phyloP scores from a whole-genome alignment of 2,329 filamentous ascomycete species.

The Teratosphaeria viscida region DNA sequence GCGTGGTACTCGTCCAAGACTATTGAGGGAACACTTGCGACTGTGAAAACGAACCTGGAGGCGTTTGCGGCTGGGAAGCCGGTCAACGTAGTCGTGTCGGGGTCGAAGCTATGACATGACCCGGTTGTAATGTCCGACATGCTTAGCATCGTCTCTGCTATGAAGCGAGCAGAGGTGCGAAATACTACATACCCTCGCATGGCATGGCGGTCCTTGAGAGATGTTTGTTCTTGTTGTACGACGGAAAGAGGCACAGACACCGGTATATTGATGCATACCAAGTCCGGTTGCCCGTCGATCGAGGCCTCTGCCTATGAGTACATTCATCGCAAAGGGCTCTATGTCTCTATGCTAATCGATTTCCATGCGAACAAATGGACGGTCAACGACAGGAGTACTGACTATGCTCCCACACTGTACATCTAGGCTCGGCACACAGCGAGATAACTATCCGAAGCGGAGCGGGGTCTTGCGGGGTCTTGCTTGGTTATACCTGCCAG shows the following conservation, averaged over 20 bases:
- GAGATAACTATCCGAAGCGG: neutral
- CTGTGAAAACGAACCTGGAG: constrained; percentile 39
- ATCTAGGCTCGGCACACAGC: neutral
- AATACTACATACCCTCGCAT: neutral
- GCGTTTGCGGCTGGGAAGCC: constrained; percentile 31
- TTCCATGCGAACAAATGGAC: no score
- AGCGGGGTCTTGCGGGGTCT: neutral
- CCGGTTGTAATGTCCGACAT: neutral
- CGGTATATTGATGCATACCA: neutral
- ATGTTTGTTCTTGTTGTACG: neutral
- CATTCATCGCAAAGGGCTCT: no score
- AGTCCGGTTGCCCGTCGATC: neutral
- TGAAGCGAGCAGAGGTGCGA: neutral
- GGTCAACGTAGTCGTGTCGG: constrained; percentile 28
- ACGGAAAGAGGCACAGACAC: neutral
- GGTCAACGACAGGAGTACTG: neutral
- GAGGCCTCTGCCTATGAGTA: neutral
- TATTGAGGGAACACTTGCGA: constrained; percentile 34
- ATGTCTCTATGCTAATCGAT: no score
- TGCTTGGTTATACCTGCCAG: neutral
- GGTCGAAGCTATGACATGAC: neutral
- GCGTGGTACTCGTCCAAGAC: constrained; percentile 43
- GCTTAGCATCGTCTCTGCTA: neutral
- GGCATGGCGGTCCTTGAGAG: neutral
- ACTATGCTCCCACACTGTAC: neutral